Conservation (phyloP, 2,329 filamentous ascomycete species). For the Pseudogymnoascus sp. region DNA sequence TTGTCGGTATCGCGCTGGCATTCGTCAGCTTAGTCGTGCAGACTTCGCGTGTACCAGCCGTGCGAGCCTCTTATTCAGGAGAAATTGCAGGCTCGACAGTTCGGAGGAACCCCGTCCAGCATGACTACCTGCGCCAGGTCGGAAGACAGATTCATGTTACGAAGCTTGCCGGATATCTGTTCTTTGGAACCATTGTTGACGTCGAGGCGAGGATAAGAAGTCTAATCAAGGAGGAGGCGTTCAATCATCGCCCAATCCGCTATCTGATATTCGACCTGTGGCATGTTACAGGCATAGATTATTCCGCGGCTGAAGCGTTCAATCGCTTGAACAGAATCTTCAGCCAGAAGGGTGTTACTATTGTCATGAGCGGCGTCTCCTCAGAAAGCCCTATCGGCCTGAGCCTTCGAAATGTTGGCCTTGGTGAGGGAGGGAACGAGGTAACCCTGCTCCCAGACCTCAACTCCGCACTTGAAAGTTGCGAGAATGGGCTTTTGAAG, state of each 20-base stretch:
- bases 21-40: conserved; percentile 89
- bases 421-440: conserved; percentile 63
- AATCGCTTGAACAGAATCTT: conserved; percentile 83
- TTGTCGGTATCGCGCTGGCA: conserved; percentile 82
- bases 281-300: conserved; percentile 87
- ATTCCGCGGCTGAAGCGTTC: conserved; percentile 92
- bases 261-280: conserved; percentile 84
- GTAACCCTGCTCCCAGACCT: conserved; percentile 80
- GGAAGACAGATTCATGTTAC: conserved; percentile 83
- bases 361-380: conserved; percentile 76
- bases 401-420: conserved; percentile 72
- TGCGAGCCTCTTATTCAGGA: conserved; percentile 83
- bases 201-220: conserved; percentile 82
- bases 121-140: conserved; percentile 75
- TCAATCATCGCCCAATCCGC: conserved; percentile 68
- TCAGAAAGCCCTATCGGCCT: conserved; percentile 66
- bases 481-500: conserved; percentile 87
- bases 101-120: conserved; percentile 78
- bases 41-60: conserved; percentile 79
- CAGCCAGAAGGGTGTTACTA: conserved; percentile 63
- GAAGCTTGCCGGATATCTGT: conserved; percentile 90
- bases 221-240: conserved; percentile 74
- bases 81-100: conserved; percentile 88
- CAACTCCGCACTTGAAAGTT: conserved; percentile 87
- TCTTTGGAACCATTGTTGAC: conserved; percentile 94